Evolutionary conservation across 805 yeast genomes (phyloP), one percentile per base, ranked within the genome.

Genomic region (Lipomyces oligophaga): DNA sequence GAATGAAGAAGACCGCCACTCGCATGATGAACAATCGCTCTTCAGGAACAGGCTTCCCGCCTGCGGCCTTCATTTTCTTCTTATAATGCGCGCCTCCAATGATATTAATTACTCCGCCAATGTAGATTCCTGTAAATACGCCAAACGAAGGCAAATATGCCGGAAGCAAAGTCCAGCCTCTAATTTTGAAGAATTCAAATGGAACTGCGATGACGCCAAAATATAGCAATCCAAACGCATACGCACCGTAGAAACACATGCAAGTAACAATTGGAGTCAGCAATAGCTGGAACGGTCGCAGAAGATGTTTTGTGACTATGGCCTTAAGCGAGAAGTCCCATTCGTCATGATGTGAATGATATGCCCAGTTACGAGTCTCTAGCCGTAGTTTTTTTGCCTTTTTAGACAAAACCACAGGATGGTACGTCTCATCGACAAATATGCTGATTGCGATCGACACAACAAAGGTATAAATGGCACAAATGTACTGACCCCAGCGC

Each of bases 271-370:
- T 71, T 0, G 77, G 77, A 3, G 76, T 74, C 24, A 78, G 66
- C 16, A 79, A 79, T 68, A 90, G 85, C 58, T 78, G 80, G 54
- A 90, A 68, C 1, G 97, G 97, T 59, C 96, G 77, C 56, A 78
- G 66, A 45, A 89, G 72, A 69, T 88, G 85, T 20, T 85, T 77
- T 48, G 77, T 74, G 52, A 87, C 58, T 64, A 89, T 71, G 62
- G 88, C 95, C 28, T 69, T 70, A 38, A 85, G 63, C 1, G 83
- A 68, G 64, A 87, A 63, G 41, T 87, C 86, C 63, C 78, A 80
- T 27, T 90, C 90, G 65, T 89, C 97, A 64, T 85, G 95, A 67
- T 85, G 95, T 16, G 97, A 86, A 86, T 87, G 86, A 54, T 85
- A 85, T 60, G 85, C 85, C 51, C 74, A 73, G 64, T 88, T 84